phyloP scores from a whole-genome alignment of 495 filamentous ascomycete genomes.

The Annulohypoxylon stygium region DNA sequence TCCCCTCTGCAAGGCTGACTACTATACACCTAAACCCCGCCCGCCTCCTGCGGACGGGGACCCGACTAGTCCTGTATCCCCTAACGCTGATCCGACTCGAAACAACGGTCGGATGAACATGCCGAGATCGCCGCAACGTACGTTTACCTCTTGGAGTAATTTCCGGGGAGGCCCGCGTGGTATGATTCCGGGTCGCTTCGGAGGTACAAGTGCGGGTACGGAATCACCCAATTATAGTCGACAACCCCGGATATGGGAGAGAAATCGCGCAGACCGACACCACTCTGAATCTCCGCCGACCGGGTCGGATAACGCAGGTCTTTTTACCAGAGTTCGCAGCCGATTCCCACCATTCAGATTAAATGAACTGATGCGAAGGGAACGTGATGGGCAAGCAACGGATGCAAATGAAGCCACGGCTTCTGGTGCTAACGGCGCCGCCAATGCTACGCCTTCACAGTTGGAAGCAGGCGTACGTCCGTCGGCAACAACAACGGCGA shows the following conservation, averaged over 20 bases:
- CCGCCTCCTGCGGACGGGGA: slow-evolving; percentile 53
- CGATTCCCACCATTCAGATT: slow-evolving; percentile 47
- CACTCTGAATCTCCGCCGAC: slow-evolving; percentile 25
- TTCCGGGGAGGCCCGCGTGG: slow-evolving; percentile 50
- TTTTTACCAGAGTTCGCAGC: slow-evolving; percentile 47
- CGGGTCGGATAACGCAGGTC: slow-evolving; percentile 23
- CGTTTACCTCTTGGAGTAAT: slow-evolving; percentile 50
- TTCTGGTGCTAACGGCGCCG: slow-evolving; percentile 39
- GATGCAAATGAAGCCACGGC: slow-evolving; percentile 28
- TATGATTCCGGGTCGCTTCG: slow-evolving; percentile 49
- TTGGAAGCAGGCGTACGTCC: slow-evolving; percentile 55
- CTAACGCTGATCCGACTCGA: slow-evolving; percentile 47
- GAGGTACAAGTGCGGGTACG: slow-evolving; percentile 36
- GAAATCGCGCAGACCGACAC: slow-evolving; percentile 32
- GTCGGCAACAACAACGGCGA: slow-evolving; percentile 42
- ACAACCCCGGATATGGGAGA: slow-evolving; percentile 36
- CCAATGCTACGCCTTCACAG: slow-evolving; percentile 54
- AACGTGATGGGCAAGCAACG: slow-evolving; percentile 40
- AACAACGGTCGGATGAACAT: slow-evolving; percentile 58
- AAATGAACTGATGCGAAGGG: slow-evolving; percentile 44
- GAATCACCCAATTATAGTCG: slow-evolving; percentile 39
- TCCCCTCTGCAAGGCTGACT: slow-evolving; percentile 96
- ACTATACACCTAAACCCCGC: slow-evolving; percentile 90
- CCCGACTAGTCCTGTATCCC: slow-evolving; percentile 46
- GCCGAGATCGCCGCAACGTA: slow-evolving; percentile 51